A percentile compares a stretch with the other conserved stretches of the same genome.
Evolutionary conservation across 2,329 filamentous ascomycete genomes (phyloP).

Genomic region (Talaromyces albobiverticillius): DNA sequence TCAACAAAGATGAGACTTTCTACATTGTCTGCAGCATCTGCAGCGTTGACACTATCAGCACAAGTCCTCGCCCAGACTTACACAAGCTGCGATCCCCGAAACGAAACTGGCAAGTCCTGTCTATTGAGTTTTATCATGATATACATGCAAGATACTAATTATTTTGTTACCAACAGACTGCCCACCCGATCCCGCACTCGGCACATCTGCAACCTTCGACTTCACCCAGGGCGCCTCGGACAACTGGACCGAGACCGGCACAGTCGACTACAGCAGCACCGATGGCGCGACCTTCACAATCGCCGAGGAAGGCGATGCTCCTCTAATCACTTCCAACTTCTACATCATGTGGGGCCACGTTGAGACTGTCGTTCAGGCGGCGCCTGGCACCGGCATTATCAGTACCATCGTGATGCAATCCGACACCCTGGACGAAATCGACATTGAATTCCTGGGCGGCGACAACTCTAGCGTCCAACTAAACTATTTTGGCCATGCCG

Average conservation of each 20-base stretch:
- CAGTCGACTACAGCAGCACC: slow-evolving; percentile 66
- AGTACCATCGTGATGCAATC: slow-evolving; percentile 89
- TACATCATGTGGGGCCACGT: slow-evolving; percentile 99
- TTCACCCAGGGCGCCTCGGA: slow-evolving; percentile 75
- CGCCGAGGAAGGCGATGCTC: slow-evolving; percentile 72
- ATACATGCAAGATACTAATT: not conserved
- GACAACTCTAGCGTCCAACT: slow-evolving; percentile 77
- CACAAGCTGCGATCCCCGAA: slow-evolving; percentile 42
- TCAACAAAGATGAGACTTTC: slow-evolving; percentile 30
- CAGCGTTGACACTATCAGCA: slow-evolving; percentile 27
- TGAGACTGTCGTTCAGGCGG: slow-evolving; percentile 78
- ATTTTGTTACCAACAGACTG: slow-evolving; percentile 53
- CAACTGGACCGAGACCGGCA: slow-evolving; percentile 68
- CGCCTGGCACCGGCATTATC: slow-evolving; percentile 86
- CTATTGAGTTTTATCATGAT: not conserved
- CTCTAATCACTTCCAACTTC: slow-evolving; percentile 83
- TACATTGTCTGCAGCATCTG: slow-evolving; percentile 21
- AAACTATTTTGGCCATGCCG: slow-evolving; percentile 96
- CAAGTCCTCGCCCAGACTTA: slow-evolving; percentile 41
- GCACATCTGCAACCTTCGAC: slow-evolving; percentile 77
- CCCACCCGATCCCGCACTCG: slow-evolving; percentile 73
- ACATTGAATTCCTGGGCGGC: slow-evolving; percentile 92
- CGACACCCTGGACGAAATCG: slow-evolving; percentile 91
- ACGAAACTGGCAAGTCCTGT: slow-evolving; percentile 24
- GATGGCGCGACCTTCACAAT: slow-evolving; percentile 83